Evolutionary conservation across 2,329 filamentous ascomycete species (phyloP), one percentile per base, ranked within the genome.

Genomic region (Colletotrichum sp.): DNA sequence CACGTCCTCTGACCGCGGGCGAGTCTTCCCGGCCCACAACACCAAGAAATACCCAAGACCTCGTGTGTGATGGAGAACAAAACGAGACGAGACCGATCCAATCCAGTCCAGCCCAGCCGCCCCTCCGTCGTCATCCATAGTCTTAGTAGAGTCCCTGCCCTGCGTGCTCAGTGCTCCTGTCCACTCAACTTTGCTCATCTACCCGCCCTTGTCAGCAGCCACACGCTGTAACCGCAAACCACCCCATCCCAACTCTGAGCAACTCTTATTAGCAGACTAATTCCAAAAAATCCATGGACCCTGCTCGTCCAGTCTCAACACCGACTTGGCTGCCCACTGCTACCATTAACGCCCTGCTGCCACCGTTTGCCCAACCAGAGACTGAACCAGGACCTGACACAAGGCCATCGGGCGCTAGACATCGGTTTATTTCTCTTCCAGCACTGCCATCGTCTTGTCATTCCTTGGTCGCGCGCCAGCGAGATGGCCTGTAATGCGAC

Each of bases 171-270:
- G 16, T 55, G 28, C 32, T 21, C 21, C 15, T 55, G 30, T 55
- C 69, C 69, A 71, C 72, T 30, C 36, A 76, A 74, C 70, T 76
- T 60, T 74, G 74, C 65, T 32, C 70, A 74, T 76, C 70, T 69
- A 49, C 18, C 74, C 74, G 64, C 64, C 74, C 60, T 52, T 64
- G 63, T 76, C 69, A 76, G 64, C 44, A 63, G 69, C 32, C 73
- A 69, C 73, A 73, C 69, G 15, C 60, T 39, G 39, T 49, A 21
- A 49, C 68, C 49, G 30, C 34, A 49, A 59, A 49, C 18, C 59
- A 55, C 32, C 34, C 59, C 57, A 65, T 65, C 74, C 70, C 70
- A 65, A 59, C 64, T 69, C 28, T 32, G 52, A 34, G 16, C 24
- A 34, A 9, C 34, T 64, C 39, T 30, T 36, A 15, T 30, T 36